Evolutionary conservation across 2,329 filamentous ascomycete genomes (phyloP), one percentile per base, ranked within the genome.

Genomic region (Penicillium sp.): DNA sequence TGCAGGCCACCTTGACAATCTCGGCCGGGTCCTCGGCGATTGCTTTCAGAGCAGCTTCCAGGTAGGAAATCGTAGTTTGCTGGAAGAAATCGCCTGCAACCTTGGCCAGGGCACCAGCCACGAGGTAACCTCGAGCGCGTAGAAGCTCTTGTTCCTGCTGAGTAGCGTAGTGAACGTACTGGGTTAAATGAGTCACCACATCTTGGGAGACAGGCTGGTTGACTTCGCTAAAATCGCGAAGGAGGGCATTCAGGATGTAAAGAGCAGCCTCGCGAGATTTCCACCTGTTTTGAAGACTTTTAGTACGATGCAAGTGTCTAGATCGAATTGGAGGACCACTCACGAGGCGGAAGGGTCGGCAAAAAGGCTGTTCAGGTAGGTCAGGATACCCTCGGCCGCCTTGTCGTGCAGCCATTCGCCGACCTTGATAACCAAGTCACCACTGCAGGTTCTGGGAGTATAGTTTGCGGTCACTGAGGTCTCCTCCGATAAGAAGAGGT

Each of bases 401-500:
- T 86, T 87, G 57, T 86, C 83, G 67, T 88, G 87, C 57, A 96
- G 85, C 93, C 93, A 97, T 75, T 97, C 93, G 52, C 91, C 92
- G 61, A 97, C 83, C 79, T 97, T 97, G 78, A 97, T 93, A 30
- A 97, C 84, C 52, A 99, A 81, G 74, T 98, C 95, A 52, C 93
- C 93, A 65, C 92, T 95, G 43, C 94, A 95, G 19, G 92, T 96
- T 67, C 95, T 88, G 14, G 95, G 91, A 0, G 95, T 97, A 79
- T 98, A 99, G 76, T 98, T 98, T 35, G 93, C 91, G 13, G 93
- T 97, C 19, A 97, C 90, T 2, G 93, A 94, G 1, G 92, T 94
- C 79, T 98, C 94, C 77, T 99, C 95, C 0, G 93, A 94, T 51
- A 99, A 83, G 77, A 96, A 99, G 2, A 99, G 85, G 60, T 96